Evolutionary conservation across 176 grass and related monocot genomes (phyloP).

Genomic region (Cymbopogon citratus): DNA sequence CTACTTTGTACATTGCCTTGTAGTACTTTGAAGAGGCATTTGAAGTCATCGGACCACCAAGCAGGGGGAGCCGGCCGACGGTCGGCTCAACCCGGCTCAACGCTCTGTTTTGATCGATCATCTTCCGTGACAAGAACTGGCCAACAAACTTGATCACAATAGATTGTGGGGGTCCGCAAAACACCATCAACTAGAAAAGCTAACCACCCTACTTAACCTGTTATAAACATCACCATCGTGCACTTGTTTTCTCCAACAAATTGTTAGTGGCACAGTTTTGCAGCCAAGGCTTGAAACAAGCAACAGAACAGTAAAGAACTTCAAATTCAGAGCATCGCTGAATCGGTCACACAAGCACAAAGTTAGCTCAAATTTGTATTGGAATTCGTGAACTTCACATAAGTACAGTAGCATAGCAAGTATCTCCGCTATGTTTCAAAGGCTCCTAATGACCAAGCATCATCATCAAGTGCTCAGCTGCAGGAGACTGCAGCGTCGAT

Average conservation of each 20-base stretch:
- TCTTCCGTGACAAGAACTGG: conserved; percentile 2
- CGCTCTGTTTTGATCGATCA: background rate
- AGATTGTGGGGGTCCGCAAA: background rate
- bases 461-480: background rate
- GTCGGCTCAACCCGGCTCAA: conserved; percentile 6
- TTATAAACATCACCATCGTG: background rate
- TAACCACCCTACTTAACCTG: background rate
- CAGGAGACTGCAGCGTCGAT: background rate
- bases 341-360: background rate
- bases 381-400: background rate
- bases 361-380: background rate
- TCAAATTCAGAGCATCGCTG: too few relatives aligned
- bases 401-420: background rate
- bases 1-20: too few relatives aligned
- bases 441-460: too few relatives aligned
- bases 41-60: background rate
- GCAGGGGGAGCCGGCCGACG: background rate
- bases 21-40: background rate
- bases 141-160: background rate
- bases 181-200: background rate
- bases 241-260: background rate
- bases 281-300: too few relatives aligned
- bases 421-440: background rate
- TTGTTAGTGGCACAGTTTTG: background rate
- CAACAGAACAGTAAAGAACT: too few relatives aligned